Conservation (phyloP, 169 alveolate species). For the Theileria parva region DNA sequence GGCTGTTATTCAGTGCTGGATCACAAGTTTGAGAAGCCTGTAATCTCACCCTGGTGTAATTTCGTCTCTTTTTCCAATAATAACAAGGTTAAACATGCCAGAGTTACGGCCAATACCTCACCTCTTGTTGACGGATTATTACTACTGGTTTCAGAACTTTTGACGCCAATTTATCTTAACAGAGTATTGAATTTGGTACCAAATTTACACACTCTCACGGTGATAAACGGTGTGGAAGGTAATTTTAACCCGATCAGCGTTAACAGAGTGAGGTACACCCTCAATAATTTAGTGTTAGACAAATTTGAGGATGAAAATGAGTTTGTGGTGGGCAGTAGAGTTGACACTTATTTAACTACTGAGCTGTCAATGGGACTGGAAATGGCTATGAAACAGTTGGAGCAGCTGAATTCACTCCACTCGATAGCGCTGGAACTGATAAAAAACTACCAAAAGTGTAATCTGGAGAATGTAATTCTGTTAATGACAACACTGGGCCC, state of each 20-base stretch:
- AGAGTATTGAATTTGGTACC: constrained; percentile 37
- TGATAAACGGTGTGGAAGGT: not conserved
- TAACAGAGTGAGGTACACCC: not conserved
- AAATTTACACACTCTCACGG: not conserved
- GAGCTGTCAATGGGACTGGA: constrained; percentile 16
- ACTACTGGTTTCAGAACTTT: constrained; percentile 14
- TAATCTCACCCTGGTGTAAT: constrained; percentile 62
- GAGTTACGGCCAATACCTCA: constrained; percentile 40
- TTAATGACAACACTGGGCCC: constrained; percentile 20
- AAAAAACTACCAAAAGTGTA: constrained; percentile 23
- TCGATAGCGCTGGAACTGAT: constrained; percentile 22
- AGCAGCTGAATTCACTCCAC: constrained; percentile 23
- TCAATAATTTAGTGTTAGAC: constrained; percentile 15
- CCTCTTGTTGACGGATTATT: constrained; percentile 49
- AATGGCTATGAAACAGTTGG: constrained; percentile 12
- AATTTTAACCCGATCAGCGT: not conserved
- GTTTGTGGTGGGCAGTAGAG: constrained; percentile 53
- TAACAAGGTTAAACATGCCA: constrained; percentile 15
- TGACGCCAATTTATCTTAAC: constrained; percentile 45
- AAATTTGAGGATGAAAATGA: constrained; percentile 41
- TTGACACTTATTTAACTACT: constrained; percentile 29
- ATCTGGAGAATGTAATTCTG: not conserved
- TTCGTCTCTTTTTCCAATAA: constrained; percentile 30
- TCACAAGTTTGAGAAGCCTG: constrained; percentile 46
- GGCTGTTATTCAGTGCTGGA: constrained; percentile 53